phyloP scores from a whole-genome alignment of 2,329 filamentous ascomycete genomes.

The Cladosporium austrohemisphaericum region DNA sequence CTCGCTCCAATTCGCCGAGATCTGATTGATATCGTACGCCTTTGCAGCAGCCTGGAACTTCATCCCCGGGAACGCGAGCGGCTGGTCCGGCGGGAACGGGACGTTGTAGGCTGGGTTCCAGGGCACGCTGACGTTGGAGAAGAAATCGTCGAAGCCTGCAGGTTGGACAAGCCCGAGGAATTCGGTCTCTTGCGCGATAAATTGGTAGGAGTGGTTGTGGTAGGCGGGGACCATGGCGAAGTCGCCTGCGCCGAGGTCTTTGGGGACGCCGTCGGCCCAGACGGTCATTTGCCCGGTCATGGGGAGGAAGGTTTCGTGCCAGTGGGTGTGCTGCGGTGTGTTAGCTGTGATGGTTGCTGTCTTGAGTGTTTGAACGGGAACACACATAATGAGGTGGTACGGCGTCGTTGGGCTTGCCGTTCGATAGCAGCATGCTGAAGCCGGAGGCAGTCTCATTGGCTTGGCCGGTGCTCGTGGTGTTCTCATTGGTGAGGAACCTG shows the following conservation, averaged over 20 bases:
- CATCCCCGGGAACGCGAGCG: conserved; percentile 9
- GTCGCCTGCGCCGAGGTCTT: conserved; percentile 17
- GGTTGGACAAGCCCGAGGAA: conserved; percentile 19
- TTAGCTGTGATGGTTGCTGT: no score
- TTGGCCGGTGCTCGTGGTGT: background rate
- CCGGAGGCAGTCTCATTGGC: background rate
- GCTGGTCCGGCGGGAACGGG: conserved; percentile 18
- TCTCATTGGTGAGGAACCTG: conserved; percentile 1
- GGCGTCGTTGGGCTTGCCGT: conserved; percentile 7
- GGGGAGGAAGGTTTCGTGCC: conserved; percentile 19
- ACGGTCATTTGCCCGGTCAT: conserved; percentile 15
- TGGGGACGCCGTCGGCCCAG: conserved; percentile 16
- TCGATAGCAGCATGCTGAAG: conserved; percentile 5
- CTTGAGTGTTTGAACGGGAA: no score
- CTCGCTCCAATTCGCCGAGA: conserved; percentile 11
- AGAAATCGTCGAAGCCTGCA: conserved; percentile 21
- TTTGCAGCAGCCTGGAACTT: conserved; percentile 4
- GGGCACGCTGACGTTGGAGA: conserved; percentile 15
- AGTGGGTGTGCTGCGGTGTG: conserved; percentile 11
- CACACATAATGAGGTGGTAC: conserved; percentile 5
- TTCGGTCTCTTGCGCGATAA: conserved; percentile 18
- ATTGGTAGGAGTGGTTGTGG: conserved; percentile 18
- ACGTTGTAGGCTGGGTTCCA: conserved; percentile 18
- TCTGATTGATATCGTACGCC: conserved; percentile 17
- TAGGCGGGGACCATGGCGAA: conserved; percentile 18